These are phyloP conservation scores for Fistulifera pelliculosa DNA, from an alignment of 108 stramenopile genomes.

Conservation along the genomic window DNA sequence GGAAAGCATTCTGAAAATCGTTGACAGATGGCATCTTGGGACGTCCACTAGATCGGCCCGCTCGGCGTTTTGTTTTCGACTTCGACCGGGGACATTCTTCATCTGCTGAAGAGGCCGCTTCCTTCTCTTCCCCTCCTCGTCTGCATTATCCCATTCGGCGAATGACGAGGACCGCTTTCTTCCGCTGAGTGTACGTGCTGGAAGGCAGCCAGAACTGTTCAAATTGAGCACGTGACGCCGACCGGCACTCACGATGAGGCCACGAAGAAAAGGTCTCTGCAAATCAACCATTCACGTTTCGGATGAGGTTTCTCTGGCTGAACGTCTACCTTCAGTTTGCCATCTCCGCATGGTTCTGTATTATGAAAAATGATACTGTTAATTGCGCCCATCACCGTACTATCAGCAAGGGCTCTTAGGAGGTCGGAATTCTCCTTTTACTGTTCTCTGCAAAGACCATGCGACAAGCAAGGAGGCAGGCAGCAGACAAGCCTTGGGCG, in stretches of 20 bases:
- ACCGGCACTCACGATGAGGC: slow-evolving; percentile 67
- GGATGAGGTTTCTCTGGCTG: slow-evolving; percentile 23
- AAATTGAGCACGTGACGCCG: slow-evolving; percentile 56
- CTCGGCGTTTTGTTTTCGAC: neutral
- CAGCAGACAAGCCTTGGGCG: slow-evolving; percentile 48
- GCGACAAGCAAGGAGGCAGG: slow-evolving; percentile 54
- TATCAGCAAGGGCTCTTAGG: slow-evolving; percentile 55
- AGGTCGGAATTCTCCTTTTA: slow-evolving; percentile 17
- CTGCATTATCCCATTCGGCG: slow-evolving; percentile 53
- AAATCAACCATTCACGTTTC: slow-evolving; percentile 53
- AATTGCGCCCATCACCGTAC: slow-evolving; percentile 67
- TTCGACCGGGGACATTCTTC: slow-evolving; percentile 6
- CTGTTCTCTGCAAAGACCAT: slow-evolving; percentile 40
- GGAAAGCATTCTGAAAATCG: slow-evolving; percentile 47
- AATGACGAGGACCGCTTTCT: slow-evolving; percentile 40
- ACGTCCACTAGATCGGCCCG: slow-evolving; percentile 9
- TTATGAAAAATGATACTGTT: slow-evolving; percentile 67
- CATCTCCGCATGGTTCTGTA: slow-evolving; percentile 27
- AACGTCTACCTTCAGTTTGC: slow-evolving; percentile 8
- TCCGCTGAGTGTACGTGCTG: slow-evolving; percentile 27
- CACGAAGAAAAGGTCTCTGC: slow-evolving; percentile 58
- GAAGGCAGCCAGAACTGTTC: slow-evolving; percentile 56
- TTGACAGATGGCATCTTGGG: slow-evolving; percentile 23
- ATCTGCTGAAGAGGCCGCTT: slow-evolving; percentile 9
- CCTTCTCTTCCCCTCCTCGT: slow-evolving; percentile 19